Percentiles rank a stretch among this genome's conserved stretches.
phyloP scores from a whole-genome alignment of 805 yeast species.

The Wickerhamiella cacticola region DNA sequence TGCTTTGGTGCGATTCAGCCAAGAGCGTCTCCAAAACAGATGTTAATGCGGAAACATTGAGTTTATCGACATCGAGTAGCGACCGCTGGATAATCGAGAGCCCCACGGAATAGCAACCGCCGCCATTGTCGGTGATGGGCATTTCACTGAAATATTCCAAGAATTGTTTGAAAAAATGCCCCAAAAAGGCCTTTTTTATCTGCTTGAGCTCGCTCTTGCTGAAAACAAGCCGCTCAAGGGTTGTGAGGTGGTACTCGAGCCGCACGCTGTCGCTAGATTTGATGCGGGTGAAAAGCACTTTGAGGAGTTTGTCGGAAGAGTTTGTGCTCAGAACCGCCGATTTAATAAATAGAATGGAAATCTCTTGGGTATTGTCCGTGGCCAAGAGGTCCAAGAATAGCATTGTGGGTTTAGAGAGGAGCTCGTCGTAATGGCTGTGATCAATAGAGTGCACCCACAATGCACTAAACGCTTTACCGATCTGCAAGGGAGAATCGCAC shows the following conservation, averaged over 20 bases:
- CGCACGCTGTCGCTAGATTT: background rate
- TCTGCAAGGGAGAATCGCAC: slow-evolving; percentile 26
- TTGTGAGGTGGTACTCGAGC: slow-evolving; percentile 9
- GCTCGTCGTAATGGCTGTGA: slow-evolving; percentile 30
- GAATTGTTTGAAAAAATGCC: slow-evolving; percentile 6
- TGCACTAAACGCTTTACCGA: slow-evolving; percentile 45
- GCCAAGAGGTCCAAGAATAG: slow-evolving; percentile 49
- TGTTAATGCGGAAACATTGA: background rate
- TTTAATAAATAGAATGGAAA: slow-evolving; percentile 10
- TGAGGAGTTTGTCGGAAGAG: slow-evolving; percentile 47
- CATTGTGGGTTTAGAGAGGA: slow-evolving; percentile 53
- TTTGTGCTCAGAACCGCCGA: slow-evolving; percentile 31
- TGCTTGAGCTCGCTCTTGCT: background rate
- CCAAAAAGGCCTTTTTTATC: slow-evolving; percentile 6
- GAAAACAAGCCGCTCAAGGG: background rate
- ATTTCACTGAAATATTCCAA: slow-evolving; percentile 1
- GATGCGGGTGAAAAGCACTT: slow-evolving; percentile 36
- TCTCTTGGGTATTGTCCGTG: background rate
- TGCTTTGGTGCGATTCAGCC: background rate
- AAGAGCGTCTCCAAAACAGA: slow-evolving; percentile 1
- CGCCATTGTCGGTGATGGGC: background rate
- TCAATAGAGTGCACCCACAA: slow-evolving; percentile 70
- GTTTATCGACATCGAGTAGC: slow-evolving; percentile 3
- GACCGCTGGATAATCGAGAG: slow-evolving; percentile 7
- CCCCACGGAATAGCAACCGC: slow-evolving; percentile 6